Conservation (phyloP, 1,139 yeast species). For the Magnusiomyces suaveolens region DNA sequence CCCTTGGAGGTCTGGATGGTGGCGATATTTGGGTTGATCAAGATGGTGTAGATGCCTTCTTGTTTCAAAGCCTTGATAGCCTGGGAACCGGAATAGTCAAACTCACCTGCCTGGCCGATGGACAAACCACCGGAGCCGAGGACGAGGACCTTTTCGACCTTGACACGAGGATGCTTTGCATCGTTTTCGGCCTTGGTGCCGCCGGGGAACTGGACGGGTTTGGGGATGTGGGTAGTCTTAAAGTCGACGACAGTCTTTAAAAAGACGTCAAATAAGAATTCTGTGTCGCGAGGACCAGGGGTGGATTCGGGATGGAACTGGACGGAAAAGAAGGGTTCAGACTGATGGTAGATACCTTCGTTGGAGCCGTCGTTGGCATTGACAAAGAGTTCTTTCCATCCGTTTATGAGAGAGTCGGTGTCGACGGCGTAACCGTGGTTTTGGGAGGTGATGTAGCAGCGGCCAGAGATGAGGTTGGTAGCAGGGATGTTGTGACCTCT, state of each 20-base stretch:
- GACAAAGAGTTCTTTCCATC: conserved; percentile 79
- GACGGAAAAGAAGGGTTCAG: conserved; percentile 84
- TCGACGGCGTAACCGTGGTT: conserved; percentile 98
- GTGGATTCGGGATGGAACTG: conserved; percentile 99
- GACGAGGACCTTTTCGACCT: conserved; percentile 79
- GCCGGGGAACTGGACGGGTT: conserved; percentile 85
- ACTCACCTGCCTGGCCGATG: conserved; percentile 99
- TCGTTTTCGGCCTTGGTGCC: conserved; percentile 62
- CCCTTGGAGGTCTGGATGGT: conserved; percentile 98
- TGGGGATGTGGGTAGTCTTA: conserved; percentile 45
- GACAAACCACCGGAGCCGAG: conserved; percentile 97
- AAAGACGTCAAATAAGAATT: conserved; percentile 84
- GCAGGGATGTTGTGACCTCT: conserved; percentile 98
- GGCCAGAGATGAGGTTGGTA: conserved; percentile 76
- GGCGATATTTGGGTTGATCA: conserved; percentile 96
- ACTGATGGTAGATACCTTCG: conserved; percentile 89
- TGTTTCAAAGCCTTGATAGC: conserved; percentile 69
- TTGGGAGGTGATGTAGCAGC: conserved; percentile 94
- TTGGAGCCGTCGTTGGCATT: conserved; percentile 91
- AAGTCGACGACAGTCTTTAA: conserved; percentile 67
- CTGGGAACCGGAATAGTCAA: conserved; percentile 94
- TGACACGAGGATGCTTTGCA: conserved; percentile 63
- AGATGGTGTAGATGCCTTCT: conserved; percentile 91
- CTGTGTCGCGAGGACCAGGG: conserved; percentile 94
- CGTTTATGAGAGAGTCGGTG: conserved; percentile 58